These are phyloP conservation scores for Sergeia podlipaevii DNA, from an alignment of 208 protist species.

Conservation along the genomic window DNA sequence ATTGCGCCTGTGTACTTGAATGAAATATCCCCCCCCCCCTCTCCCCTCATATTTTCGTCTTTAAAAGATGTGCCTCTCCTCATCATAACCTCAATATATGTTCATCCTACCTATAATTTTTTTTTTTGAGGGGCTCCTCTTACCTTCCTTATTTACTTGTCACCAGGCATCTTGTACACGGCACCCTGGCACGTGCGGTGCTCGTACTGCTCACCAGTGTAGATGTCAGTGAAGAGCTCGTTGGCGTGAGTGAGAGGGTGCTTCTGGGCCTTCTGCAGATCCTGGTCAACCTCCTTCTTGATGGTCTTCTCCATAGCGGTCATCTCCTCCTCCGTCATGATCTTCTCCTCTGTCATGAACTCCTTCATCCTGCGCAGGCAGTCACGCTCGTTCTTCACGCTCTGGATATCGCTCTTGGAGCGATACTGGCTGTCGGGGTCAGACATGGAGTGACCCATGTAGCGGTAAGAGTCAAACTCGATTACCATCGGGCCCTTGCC, in stretches of 20 bases:
- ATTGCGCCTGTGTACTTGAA: too few species aligned
- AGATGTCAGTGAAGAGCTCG: slow-evolving; percentile 93
- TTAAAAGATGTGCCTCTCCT: too few species aligned
- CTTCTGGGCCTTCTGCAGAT: slow-evolving; percentile 86
- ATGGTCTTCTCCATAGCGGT: slow-evolving; percentile 89
- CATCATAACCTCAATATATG: too few species aligned
- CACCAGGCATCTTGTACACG: slow-evolving; percentile 62
- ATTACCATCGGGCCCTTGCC: slow-evolving; percentile 94
- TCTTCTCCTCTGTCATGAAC: slow-evolving; percentile 72
- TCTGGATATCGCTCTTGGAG: slow-evolving; percentile 93
- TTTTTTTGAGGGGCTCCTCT: not conserved
- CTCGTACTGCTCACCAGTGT: slow-evolving; percentile 74
- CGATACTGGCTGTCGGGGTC: slow-evolving; percentile 98
- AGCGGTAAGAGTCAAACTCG: slow-evolving; percentile 96
- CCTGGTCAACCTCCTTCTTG: slow-evolving; percentile 91
- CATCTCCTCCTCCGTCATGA: slow-evolving; percentile 95
- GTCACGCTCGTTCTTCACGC: slow-evolving; percentile 88
- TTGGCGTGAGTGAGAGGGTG: slow-evolving; percentile 43
- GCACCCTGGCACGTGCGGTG: slow-evolving; percentile 80
- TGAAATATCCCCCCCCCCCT: too few species aligned
- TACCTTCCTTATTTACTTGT: slow-evolving; percentile 6
- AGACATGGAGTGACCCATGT: slow-evolving; percentile 98
- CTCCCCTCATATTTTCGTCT: too few species aligned
- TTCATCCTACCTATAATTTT: too few species aligned
- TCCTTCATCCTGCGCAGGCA: slow-evolving; percentile 88